Conservation (phyloP, 1,284 basidiomycete genomes). For the Cryptococcus jaspeensis region DNA sequence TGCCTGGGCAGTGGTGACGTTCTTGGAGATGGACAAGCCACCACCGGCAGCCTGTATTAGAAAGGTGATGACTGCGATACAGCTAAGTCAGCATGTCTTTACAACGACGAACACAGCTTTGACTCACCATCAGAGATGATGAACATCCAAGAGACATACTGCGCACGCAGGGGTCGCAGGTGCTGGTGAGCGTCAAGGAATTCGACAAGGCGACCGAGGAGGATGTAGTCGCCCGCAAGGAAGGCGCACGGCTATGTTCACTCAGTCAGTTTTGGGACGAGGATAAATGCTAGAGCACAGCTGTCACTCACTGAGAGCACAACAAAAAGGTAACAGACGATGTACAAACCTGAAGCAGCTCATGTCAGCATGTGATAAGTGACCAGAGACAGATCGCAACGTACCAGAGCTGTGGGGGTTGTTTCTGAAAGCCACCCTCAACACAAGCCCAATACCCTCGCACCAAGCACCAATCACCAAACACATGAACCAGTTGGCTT, state of each 20-base stretch:
- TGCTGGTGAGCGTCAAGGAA: conserved; percentile 58
- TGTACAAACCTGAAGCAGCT: conserved; percentile 52
- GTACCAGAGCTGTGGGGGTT: conserved; percentile 38
- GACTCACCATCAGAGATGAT: conserved; percentile 58
- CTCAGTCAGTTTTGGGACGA: neutral
- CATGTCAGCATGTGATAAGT: neutral
- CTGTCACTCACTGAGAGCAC: conserved; percentile 59
- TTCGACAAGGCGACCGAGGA: conserved; percentile 60
- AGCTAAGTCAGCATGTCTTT: conserved; percentile 1
- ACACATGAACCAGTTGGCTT: conserved; percentile 62
- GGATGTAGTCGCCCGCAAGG: conserved; percentile 57
- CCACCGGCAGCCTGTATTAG: conserved; percentile 61
- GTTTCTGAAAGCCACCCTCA: conserved; percentile 51
- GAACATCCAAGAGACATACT: conserved; percentile 38
- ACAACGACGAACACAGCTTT: conserved; percentile 35
- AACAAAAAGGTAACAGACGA: conserved; percentile 61
- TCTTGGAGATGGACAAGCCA: conserved; percentile 44
- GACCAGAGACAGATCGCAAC: neutral
- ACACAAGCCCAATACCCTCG: conserved; percentile 46
- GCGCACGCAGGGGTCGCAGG: conserved; percentile 49
- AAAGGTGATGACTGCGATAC: conserved; percentile 62
- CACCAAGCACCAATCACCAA: conserved; percentile 66
- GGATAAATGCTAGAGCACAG: neutral
- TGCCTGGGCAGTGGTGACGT: conserved; percentile 28
- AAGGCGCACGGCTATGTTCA: conserved; percentile 65